Base-by-base conservation (phyloP, 176 grass and related monocot genomes). In the Musa troglodytarum region DNA sequence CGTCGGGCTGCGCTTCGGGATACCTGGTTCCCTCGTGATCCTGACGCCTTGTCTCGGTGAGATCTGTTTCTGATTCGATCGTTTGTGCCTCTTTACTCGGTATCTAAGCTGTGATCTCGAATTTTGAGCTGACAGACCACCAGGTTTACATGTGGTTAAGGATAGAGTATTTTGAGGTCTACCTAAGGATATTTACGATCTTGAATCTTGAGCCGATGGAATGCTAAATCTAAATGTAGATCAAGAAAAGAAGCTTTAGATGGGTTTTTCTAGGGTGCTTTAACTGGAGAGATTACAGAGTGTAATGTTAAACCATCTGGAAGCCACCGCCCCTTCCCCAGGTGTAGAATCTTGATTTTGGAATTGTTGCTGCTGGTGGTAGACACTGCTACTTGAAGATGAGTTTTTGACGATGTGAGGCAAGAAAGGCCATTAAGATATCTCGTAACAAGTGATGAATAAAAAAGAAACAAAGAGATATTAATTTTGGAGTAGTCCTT, bases 1-100 rank as follows among this genome's bases (percentile, higher is more conserved):
- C 86, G 78, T 26, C 86, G 88, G 17, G 84, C 78, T 1, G 90
- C 86, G 53, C 88, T 99, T 16, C 84, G 95, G 10, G 84, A 78
- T 55, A 94, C 95, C 58, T 99, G 90, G 95, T 99, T 99, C 82
- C 95, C 95, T 1, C 74, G 82, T 72, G 86, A 94, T 65, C 73
- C 95, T 34, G 88, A 99, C 74, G 91, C 82, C 68, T 79, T 99
- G 81, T 78, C 85, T 65, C 91, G 95, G 95, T 98, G 70, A 52
- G 79, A 75, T 81, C 75, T 73, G 69, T 62, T 86, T 63, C 80
- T 43, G 57, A 62, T 15, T 8, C 57, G 20, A n/a, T 71, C 53
- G 43, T 71, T 82, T 23, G 21, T 76, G 12, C 74, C 67, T 69
- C 55, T 66, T 81, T 69, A 80, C 79, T 87, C 17, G 75, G 52